phyloP scores from a whole-genome alignment of 2,329 filamentous ascomycete genomes.

The Myrmaecium sp. region DNA sequence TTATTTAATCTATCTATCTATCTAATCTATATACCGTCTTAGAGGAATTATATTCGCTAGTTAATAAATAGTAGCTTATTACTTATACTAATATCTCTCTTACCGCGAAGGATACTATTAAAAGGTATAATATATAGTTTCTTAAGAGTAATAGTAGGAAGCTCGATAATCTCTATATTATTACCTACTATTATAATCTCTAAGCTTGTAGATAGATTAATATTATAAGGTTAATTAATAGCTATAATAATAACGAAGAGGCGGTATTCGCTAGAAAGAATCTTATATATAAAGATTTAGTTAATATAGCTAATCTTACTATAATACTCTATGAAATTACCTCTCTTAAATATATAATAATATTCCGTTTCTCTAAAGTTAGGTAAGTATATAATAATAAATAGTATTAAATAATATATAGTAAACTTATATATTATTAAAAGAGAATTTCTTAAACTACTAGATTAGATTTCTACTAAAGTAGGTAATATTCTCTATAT shows the following conservation, averaged over 20 bases:
- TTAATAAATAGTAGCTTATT: not conserved
- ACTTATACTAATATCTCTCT: not conserved
- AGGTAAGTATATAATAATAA: conserved; percentile 1
- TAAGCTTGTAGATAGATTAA: not conserved
- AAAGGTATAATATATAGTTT: not conserved
- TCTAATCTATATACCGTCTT: too few relatives aligned
- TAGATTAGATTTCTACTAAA: not conserved
- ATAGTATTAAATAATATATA: not conserved
- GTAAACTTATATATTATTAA: not conserved
- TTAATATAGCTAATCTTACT: too few relatives aligned
- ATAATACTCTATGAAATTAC: too few relatives aligned
- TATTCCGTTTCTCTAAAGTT: not conserved
- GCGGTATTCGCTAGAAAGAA: too few relatives aligned
- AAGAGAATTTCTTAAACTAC: not conserved
- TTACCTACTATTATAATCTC: conserved; percentile 2
- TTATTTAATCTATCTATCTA: too few relatives aligned
- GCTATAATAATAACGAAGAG: conserved; percentile 1
- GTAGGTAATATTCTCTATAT: not conserved
- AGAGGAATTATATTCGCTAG: too few relatives aligned
- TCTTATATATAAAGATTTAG: too few relatives aligned
- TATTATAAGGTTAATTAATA: conserved; percentile 1
- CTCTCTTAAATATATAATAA: not conserved
- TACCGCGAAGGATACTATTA: not conserved
- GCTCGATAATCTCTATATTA: not conserved
- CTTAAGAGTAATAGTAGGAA: not conserved